These are phyloP conservation scores for Lycium barbarum DNA, from an alignment of 257 asterid genomes.

Conservation along the genomic window DNA sequence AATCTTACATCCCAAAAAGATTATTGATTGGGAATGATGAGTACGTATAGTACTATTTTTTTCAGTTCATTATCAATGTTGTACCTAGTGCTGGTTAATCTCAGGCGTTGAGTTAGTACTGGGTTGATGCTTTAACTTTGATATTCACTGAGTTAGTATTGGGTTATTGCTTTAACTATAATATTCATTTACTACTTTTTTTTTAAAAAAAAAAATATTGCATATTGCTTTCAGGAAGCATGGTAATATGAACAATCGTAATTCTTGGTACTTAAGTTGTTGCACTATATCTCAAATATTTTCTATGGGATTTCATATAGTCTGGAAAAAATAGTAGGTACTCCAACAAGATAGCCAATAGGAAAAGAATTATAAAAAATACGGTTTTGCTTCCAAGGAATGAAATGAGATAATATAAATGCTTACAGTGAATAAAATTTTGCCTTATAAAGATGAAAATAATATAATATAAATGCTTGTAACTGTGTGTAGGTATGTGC, in stretches of 20 bases:
- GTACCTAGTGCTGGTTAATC: slow-evolving; percentile 10
- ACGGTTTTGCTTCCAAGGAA: neutral
- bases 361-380: neutral
- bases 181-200: neutral
- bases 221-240: neutral
- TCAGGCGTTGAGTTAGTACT: neutral
- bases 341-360: neutral
- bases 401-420: slow-evolving; percentile 14
- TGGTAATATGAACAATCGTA: neutral
- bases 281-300: slow-evolving; percentile 14
- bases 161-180: too few species aligned
- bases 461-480: slow-evolving; percentile 25
- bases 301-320: slow-evolving; percentile 13
- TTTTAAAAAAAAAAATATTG: neutral
- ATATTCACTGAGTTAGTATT: too few species aligned
- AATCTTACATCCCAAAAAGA: slow-evolving; percentile 78
- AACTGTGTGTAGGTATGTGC: slow-evolving; percentile 70
- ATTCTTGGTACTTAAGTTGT: neutral
- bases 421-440: neutral
- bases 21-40: slow-evolving; percentile 80
- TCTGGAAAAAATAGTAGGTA: neutral
- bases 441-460: neutral
- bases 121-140: neutral
- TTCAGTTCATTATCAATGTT: slow-evolving; percentile 18
- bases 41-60: slow-evolving; percentile 59